These are phyloP conservation scores for Aegle marmelos DNA, from an alignment of 345 rosid species.

Conservation along the genomic window DNA sequence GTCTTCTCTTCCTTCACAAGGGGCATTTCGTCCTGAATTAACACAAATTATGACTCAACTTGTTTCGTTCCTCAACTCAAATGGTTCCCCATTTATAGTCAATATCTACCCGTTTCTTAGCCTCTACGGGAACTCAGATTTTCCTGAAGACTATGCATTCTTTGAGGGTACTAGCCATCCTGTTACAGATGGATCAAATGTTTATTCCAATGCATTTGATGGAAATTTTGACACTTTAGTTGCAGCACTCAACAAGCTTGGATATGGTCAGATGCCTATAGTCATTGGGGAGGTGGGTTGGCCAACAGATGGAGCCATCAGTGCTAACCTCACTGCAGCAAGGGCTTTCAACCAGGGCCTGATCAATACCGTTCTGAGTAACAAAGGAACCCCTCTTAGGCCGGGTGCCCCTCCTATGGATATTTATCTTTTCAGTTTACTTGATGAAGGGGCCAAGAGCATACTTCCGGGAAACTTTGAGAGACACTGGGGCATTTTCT, in stretches of 20 bases:
- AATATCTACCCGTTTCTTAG: slow-evolving; percentile 97
- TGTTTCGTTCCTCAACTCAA: slow-evolving; percentile 79
- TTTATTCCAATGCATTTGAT: slow-evolving; percentile 89
- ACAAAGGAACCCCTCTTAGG: slow-evolving; percentile 87
- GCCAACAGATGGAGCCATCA: slow-evolving; percentile 85
- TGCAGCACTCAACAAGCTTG: slow-evolving; percentile 78
- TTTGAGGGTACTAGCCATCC: slow-evolving; percentile 83
- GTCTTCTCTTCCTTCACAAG: slow-evolving; percentile 81
- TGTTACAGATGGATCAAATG: slow-evolving; percentile 70
- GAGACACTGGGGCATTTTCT: slow-evolving; percentile 97
- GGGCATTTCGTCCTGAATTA: slow-evolving; percentile 83
- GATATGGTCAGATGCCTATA: slow-evolving; percentile 86
- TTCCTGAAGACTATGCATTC: slow-evolving; percentile 94
- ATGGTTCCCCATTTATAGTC: slow-evolving; percentile 85
- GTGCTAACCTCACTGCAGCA: slow-evolving; percentile 87
- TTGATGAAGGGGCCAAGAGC: slow-evolving; percentile 91
- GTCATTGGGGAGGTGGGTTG: slow-evolving; percentile 95
- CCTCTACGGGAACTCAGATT: slow-evolving; percentile 81
- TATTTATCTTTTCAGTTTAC: slow-evolving; percentile 80
- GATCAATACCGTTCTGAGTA: slow-evolving; percentile 58
- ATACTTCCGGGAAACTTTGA: slow-evolving; percentile 84
- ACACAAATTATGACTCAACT: slow-evolving; percentile 79
- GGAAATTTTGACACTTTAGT: slow-evolving; percentile 91
- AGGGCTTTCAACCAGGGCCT: slow-evolving; percentile 90
- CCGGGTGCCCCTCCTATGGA: slow-evolving; percentile 77